Evolutionary conservation across 345 rosid species (phyloP).

Genomic region (Rubroshorea leprosula): DNA sequence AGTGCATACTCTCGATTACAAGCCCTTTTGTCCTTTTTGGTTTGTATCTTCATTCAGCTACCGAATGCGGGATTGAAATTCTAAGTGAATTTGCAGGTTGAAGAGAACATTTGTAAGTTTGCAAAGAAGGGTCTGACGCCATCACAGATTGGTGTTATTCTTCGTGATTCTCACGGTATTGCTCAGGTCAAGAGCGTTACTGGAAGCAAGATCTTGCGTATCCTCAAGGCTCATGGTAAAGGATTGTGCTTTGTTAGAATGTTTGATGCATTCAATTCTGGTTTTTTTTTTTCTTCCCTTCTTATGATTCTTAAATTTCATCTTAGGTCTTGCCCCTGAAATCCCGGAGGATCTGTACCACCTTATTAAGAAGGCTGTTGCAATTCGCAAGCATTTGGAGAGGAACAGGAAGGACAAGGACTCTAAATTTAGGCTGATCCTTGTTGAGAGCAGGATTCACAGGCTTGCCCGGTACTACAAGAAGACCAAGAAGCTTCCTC

Average conservation of each 20-base stretch:
- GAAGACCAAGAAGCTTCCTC: conserved; percentile 55
- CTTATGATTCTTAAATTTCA: too few relatives aligned
- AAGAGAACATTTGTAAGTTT: conserved; percentile 44
- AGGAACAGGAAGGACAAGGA: conserved; percentile 59
- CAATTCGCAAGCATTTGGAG: conserved; percentile 50
- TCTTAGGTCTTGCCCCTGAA: conserved; percentile 43
- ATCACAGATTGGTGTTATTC: conserved; percentile 49
- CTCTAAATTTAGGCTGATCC: conserved; percentile 46
- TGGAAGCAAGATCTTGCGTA: conserved; percentile 44
- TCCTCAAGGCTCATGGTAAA: conserved; percentile 42
- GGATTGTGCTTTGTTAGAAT: neutral
- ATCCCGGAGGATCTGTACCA: conserved; percentile 51
- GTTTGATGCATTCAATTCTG: neutral
- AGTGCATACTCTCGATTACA: conserved; percentile 6
- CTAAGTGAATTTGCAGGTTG: conserved; percentile 22
- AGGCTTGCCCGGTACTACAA: conserved; percentile 55
- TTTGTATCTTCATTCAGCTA: neutral
- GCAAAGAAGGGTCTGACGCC: conserved; percentile 51
- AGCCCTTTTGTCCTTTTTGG: too few relatives aligned
- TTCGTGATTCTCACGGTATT: conserved; percentile 49
- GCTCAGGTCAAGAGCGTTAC: conserved; percentile 43
- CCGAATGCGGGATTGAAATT: neutral
- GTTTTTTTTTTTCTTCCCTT: too few relatives aligned
- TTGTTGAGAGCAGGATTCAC: conserved; percentile 52
- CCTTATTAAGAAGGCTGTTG: conserved; percentile 53